Base-by-base conservation (phyloP, 345 rosid genomes). In the Linum tenue region DNA sequence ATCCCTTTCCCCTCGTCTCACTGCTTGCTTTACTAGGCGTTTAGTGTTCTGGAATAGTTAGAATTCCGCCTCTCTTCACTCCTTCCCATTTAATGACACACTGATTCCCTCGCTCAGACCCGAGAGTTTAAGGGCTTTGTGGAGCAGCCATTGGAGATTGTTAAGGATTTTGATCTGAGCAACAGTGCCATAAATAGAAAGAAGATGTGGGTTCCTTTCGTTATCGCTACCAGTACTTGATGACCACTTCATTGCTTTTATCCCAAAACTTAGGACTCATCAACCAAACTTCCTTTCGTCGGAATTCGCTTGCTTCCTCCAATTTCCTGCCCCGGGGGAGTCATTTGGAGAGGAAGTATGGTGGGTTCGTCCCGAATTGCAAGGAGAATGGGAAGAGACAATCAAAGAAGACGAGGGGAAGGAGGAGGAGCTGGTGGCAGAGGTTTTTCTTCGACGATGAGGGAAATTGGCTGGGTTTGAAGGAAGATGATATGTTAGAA, bases 391-490 rank as follows among this genome's bases (percentile, higher is more conserved):
- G 58, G 40, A 71, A 62, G 40, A 37, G 72, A 17, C 55, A 75
- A 56, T 65, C 81, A 12, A 76, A 58, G 67, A 44, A 44, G 51
- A 80, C 78, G 67, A 80, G 61, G 69, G 82, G 73, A 68, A 80
- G 79, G 67, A 80, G 61, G 69, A 83, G 73, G 70, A 81, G 75
- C 51, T 92, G 97, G 98, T 92, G 98, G 97, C 85, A 78, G 68
- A 80, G 73, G 72, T 87, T 92, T 67, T 85, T 92, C 70, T 75
- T 84, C 37, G 86, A 88, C 40, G 96, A 90, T 22, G 96, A 86
- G 39, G 98, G 88, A 56, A 85, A 92, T 68, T 92, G 97, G 98
- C 67, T 90, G 56, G 96, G 96, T 57, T 80, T 90, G 64, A 83
- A 72, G 69, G 97, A 88, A 6, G 79, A 82, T 36, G 86, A 78